Conservation (phyloP, 1,139 yeast genomes). For the Protomyces macrosporus region DNA sequence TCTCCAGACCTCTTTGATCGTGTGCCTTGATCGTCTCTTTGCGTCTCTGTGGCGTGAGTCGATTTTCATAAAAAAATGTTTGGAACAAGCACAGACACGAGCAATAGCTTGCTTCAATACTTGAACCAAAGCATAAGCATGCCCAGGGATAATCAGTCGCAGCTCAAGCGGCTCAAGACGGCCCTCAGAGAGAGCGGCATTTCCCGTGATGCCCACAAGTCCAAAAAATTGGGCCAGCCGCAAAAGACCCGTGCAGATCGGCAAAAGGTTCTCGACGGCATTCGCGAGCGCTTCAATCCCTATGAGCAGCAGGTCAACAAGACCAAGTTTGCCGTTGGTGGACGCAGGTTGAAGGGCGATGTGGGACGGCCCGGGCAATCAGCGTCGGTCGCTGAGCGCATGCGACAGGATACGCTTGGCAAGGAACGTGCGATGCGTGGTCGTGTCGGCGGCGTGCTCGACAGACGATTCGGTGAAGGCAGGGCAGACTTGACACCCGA, state of each 20-base stretch:
- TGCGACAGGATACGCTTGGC: conserved; percentile 61
- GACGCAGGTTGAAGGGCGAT: conserved; percentile 56
- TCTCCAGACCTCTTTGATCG: too few relatives aligned
- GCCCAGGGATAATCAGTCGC: conserved; percentile 17
- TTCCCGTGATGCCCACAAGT: not conserved
- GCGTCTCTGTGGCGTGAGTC: too few relatives aligned
- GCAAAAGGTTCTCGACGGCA: conserved; percentile 44
- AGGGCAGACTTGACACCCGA: conserved; percentile 68
- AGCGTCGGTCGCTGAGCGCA: conserved; percentile 72
- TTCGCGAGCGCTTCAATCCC: conserved; percentile 80
- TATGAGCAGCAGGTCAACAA: conserved; percentile 74
- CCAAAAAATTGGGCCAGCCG: conserved; percentile 9
- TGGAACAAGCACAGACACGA: too few relatives aligned
- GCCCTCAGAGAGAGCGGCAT: conserved; percentile 20
- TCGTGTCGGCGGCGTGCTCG: conserved; percentile 71
- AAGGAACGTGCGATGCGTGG: conserved; percentile 57
- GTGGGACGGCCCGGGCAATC: conserved; percentile 68
- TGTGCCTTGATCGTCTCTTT: too few relatives aligned
- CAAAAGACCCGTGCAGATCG: conserved; percentile 12
- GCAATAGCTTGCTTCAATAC: too few relatives aligned
- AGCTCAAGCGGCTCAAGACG: conserved; percentile 22
- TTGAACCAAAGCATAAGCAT: not conserved
- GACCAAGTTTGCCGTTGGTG: conserved; percentile 59
- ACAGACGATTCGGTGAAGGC: conserved; percentile 89
- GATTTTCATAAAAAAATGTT: too few relatives aligned